These are phyloP conservation scores for Geum urbanum DNA, from an alignment of 306 rosid genomes.

Conservation along the genomic window DNA sequence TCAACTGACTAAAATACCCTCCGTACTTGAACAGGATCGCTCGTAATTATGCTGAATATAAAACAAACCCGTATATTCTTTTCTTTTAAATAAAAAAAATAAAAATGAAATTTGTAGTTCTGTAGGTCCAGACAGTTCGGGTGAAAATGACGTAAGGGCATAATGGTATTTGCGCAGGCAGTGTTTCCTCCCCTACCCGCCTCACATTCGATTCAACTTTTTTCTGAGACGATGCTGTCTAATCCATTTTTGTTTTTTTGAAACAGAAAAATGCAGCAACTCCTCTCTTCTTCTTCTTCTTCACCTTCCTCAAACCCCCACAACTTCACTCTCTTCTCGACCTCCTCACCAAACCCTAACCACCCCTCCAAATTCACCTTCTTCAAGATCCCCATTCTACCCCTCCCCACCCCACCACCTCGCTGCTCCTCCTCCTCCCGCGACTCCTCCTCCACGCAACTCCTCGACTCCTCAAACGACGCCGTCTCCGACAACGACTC, in stretches of 20 bases:
- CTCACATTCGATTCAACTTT: slow-evolving; percentile 33
- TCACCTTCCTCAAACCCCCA: slow-evolving; percentile 39
- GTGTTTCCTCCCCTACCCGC: slow-evolving; percentile 35
- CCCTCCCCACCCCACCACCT: slow-evolving; percentile 40
- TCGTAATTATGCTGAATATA: too few species aligned
- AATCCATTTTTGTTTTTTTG: too few species aligned
- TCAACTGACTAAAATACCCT: slow-evolving; percentile 22
- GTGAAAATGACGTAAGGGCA: slow-evolving; percentile 29
- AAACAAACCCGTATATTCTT: too few species aligned
- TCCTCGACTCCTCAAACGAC: slow-evolving; percentile 30
- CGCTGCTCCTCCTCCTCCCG: slow-evolving; percentile 35
- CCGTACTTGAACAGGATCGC: too few species aligned
- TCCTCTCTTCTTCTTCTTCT: slow-evolving; percentile 37
- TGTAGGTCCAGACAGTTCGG: background rate
- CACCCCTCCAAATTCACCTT: slow-evolving; percentile 37
- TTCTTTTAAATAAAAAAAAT: background rate
- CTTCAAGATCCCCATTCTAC: slow-evolving; percentile 39
- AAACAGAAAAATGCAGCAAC: slow-evolving; percentile 52
- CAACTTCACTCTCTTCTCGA: slow-evolving; percentile 47
- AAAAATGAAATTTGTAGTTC: background rate
- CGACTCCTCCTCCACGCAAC: slow-evolving; percentile 36
- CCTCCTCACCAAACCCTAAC: slow-evolving; percentile 48
- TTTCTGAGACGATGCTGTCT: slow-evolving; percentile 24
- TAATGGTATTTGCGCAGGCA: slow-evolving; percentile 18
- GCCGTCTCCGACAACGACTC: slow-evolving; percentile 7